phyloP scores from a whole-genome alignment of 192 early-diverging fungal species.

The Dissophora globulifera region DNA sequence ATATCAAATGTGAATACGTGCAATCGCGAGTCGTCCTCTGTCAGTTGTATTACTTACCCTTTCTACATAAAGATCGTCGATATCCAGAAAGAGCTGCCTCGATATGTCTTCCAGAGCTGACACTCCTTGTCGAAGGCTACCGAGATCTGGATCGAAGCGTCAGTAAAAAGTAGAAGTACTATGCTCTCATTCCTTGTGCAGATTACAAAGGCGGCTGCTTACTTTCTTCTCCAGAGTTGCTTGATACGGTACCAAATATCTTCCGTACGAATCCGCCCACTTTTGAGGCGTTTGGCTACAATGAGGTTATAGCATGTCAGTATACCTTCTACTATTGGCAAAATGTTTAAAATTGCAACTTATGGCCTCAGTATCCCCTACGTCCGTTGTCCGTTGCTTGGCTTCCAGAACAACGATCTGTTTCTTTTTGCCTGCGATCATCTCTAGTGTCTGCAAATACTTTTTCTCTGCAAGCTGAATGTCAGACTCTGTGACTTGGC shows the following conservation, averaged over 20 bases:
- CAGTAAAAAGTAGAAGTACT: too few relatives aligned
- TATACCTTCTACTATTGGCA: too few relatives aligned
- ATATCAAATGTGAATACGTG: too few relatives aligned
- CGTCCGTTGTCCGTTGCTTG: constrained; percentile 20
- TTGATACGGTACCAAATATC: constrained; percentile 58
- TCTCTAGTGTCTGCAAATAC: constrained; percentile 72
- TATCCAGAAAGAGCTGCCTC: constrained; percentile 77
- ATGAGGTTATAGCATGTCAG: too few relatives aligned
- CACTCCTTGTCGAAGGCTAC: constrained; percentile 61
- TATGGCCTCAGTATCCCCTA: too few relatives aligned
- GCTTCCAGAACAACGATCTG: constrained; percentile 55
- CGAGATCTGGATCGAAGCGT: constrained; percentile 47
- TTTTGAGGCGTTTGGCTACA: constrained; percentile 48
- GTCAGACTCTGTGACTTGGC: constrained; percentile 59
- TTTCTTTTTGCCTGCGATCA: constrained; percentile 75
- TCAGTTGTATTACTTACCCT: constrained; percentile 48
- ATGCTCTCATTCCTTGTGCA: background rate
- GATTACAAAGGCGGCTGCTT: background rate
- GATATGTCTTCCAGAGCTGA: constrained; percentile 71
- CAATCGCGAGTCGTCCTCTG: too few relatives aligned
- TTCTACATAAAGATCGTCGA: constrained; percentile 86
- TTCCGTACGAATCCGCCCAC: constrained; percentile 68
- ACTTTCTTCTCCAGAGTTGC: constrained; percentile 25
- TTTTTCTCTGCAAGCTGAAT: constrained; percentile 72
- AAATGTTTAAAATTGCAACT: too few relatives aligned